Base-by-base conservation (phyloP, 148 eudicot genomes). In the Beta vulgaris region DNA sequence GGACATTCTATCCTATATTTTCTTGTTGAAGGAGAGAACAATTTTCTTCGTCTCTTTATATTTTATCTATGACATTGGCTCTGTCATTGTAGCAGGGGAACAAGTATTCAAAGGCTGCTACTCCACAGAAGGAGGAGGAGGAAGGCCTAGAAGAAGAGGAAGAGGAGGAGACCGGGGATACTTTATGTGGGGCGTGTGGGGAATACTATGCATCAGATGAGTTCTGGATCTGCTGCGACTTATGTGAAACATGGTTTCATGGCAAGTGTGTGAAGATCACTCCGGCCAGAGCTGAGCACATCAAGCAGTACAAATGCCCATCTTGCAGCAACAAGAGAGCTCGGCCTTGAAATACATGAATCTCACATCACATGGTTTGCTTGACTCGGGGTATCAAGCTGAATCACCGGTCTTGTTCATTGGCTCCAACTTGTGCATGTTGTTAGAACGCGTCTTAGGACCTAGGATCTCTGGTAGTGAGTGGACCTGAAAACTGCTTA, bases 291-390 rank as follows among this genome's bases (percentile, higher is more conserved):
- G 98, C 98, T 49, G 96, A 91, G 84, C 96, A 93, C 77, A 91
- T 93, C 82, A 93, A 93, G 89, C 98, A 93, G 82, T 93, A 93
- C 87, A 93, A 93, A 83, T 93, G 98, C 82, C 98, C 98, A 13
- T 82, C 96, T n/a, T 93, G 98, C 87, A 72, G 82, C 85, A 89
- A 83, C 89, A 91, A 93, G 80, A 86, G 96, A 83, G 81, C 90
- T 69, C 96, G 96, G n/a, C 69, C 88, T 46, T 88, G 86, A 87
- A 25, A 25, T 39, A 6, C 57, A 25, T 35, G 0, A 5, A 51
- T 34, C 28, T 34, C 32, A 6, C 62, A 25, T 35, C 15, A 36
- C n/a, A n/a, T n/a, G n/a, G n/a, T n/a, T 59, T 69, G 61, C 49
- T 53, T 54, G 49, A 31, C 31, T 39, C 43, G 36, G 21, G 40